A percentile compares a stretch with the other conserved stretches of the same genome.
These are phyloP conservation scores for Chaetomidium leptoderma DNA, from an alignment of 495 filamentous ascomycete species.

Conservation along the genomic window DNA sequence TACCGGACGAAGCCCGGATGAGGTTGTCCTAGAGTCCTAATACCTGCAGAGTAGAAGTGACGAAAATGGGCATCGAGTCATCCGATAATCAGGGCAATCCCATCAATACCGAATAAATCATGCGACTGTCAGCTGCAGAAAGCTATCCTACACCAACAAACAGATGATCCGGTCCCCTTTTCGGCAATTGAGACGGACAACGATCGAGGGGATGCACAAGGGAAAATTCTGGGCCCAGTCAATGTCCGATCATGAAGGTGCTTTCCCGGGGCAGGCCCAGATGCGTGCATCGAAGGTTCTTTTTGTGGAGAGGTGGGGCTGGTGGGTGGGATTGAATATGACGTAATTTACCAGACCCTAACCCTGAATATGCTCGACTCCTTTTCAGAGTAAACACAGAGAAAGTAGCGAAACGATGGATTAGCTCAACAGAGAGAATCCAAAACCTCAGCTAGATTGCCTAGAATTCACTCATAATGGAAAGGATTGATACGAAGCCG, in stretches of 20 bases:
- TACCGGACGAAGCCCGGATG: background rate
- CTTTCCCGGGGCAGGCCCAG: background rate
- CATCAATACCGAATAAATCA: too few species aligned
- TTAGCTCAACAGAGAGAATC: too few species aligned
- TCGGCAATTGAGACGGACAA: background rate
- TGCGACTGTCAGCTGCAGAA: too few species aligned
- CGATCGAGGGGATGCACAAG: background rate
- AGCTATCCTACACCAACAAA: too few species aligned
- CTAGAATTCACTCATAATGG: too few species aligned
- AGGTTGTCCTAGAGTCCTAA: background rate
- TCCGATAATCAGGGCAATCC: background rate
- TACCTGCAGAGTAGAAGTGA: background rate
- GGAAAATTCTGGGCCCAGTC: background rate
- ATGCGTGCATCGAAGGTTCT: conserved; percentile 7
- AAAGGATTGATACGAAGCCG: too few species aligned
- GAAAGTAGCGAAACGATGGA: too few species aligned
- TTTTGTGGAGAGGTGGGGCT: background rate
- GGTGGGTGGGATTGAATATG: background rate
- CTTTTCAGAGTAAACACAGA: background rate
- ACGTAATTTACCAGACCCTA: background rate
- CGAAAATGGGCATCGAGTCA: background rate
- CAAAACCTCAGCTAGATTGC: background rate
- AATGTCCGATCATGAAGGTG: background rate
- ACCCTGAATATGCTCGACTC: background rate
- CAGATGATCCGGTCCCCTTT: too few species aligned